A percentile compares a stretch with the other conserved stretches of the same genome.
Evolutionary conservation across 177 flowering plant genomes (phyloP).

Genomic region (Vitis hybrid): DNA sequence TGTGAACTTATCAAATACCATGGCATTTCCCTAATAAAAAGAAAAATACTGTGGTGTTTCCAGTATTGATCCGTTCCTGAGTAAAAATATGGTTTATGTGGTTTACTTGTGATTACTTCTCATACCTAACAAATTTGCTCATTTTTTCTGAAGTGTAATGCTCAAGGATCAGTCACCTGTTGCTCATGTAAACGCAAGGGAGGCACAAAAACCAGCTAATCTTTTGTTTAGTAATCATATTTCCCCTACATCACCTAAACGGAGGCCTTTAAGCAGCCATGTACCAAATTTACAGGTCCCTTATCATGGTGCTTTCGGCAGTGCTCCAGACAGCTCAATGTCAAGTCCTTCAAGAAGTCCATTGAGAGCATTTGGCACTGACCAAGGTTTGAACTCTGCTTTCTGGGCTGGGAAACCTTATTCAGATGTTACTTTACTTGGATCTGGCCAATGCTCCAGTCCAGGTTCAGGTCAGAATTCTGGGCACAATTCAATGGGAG

Average conservation of each 20-base stretch:
- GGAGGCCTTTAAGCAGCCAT: constrained; percentile 42
- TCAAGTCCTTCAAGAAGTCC: constrained; percentile 95
- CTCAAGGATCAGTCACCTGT: constrained; percentile 40
- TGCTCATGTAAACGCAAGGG: constrained; percentile 41
- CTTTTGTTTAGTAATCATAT: constrained; percentile 32
- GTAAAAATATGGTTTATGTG: neutral
- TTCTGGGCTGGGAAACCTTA: constrained; percentile 66
- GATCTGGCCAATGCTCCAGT: constrained; percentile 88
- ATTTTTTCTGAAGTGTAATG: constrained; percentile 37
- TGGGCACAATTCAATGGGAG: constrained; percentile 80
- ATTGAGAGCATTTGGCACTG: constrained; percentile 55
- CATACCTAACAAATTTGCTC: constrained; percentile 15
- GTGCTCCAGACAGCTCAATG: constrained; percentile 90
- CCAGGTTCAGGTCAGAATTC: constrained; percentile 88
- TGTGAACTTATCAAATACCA: neutral
- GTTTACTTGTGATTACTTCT: neutral
- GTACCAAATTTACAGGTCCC: constrained; percentile 64
- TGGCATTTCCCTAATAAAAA: neutral
- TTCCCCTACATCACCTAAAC: constrained; percentile 51
- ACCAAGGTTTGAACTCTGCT: constrained; percentile 53
- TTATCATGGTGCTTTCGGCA: constrained; percentile 46
- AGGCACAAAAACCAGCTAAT: constrained; percentile 39
- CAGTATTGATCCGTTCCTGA: neutral
- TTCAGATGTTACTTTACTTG: constrained; percentile 62
- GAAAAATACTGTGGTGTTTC: neutral